A percentile compares a stretch with the other conserved stretches of the same genome.
These are phyloP conservation scores for Stemphylium vesicarium DNA, from an alignment of 2,329 filamentous ascomycete species.

Conservation along the genomic window DNA sequence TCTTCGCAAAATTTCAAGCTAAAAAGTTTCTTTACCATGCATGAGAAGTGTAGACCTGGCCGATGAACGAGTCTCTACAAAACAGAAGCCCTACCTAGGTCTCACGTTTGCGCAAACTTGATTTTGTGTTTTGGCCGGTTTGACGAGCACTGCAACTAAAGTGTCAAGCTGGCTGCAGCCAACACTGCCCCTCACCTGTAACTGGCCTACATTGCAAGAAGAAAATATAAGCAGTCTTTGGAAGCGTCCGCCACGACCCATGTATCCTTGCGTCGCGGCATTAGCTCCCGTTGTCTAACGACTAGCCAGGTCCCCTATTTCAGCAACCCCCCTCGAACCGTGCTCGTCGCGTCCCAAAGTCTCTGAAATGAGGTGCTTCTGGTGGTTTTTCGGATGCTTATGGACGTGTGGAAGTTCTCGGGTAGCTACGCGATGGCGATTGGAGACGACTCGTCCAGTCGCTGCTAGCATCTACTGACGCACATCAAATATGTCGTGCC, in stretches of 20 bases:
- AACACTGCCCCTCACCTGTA: neutral
- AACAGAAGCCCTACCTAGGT: neutral
- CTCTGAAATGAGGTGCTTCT: no score
- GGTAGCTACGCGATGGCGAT: neutral
- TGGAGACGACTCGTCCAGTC: conserved; percentile 3
- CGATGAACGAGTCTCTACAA: neutral
- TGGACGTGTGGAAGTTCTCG: neutral
- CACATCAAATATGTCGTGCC: conserved; percentile 10
- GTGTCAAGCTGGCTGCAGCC: neutral
- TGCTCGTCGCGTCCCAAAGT: neutral
- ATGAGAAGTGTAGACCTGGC: neutral
- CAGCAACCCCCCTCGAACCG: conserved; percentile 1
- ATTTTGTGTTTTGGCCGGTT: neutral
- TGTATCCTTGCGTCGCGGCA: conserved; percentile 5
- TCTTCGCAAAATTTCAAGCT: no score
- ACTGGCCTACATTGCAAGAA: neutral
- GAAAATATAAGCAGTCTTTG: neutral
- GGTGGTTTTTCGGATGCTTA: neutral
- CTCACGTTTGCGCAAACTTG: neutral
- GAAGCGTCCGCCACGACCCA: neutral
- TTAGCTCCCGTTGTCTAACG: conserved; percentile 24
- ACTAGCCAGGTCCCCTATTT: conserved; percentile 21
- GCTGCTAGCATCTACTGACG: conserved; percentile 1
- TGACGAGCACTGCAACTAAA: neutral
- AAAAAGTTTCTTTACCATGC: neutral